Percentiles rank a stretch among this genome's conserved stretches.
Evolutionary conservation across 2,329 filamentous ascomycete species (phyloP).

Genomic region (Penicillium sp.): DNA sequence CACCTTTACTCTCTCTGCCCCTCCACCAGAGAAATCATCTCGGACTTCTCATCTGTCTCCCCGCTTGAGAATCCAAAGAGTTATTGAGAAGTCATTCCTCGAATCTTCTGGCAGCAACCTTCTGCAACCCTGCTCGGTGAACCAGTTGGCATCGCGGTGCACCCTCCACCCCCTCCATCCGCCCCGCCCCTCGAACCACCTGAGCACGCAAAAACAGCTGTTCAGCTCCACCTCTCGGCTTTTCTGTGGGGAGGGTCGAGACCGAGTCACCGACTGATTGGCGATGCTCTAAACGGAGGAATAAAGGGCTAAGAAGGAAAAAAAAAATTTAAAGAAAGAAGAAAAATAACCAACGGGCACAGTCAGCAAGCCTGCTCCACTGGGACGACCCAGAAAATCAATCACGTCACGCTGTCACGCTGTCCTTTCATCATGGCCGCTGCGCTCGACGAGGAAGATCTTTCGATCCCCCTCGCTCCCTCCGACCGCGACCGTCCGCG

Average conservation of each 20-base stretch:
- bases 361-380: conserved; percentile 24
- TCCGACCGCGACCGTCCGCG: conserved; percentile 33
- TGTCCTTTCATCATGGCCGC: conserved; percentile 41
- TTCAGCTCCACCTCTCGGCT: conserved; percentile 28
- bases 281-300: conserved; percentile 21
- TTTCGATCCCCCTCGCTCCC: conserved; percentile 68
- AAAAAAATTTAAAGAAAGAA: background rate
- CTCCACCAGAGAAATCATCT: background rate
- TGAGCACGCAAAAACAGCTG: conserved; percentile 28
- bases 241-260: conserved; percentile 29
- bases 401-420: conserved; percentile 37
- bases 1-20: background rate
- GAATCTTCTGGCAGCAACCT: no score
- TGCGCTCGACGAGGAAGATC: conserved; percentile 76
- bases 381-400: conserved; percentile 32
- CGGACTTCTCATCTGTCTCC: background rate
- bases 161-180: conserved; percentile 7
- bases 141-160: conserved; percentile 4
- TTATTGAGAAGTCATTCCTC: no score
- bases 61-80: background rate
- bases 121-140: background rate
- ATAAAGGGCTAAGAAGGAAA: conserved; percentile 10
- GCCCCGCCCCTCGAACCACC: conserved; percentile 14
- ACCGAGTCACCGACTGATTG: conserved; percentile 30
- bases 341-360: conserved; percentile 19